These are phyloP conservation scores for Suillus subaureus DNA, from an alignment of 768 basidiomycete genomes.

Conservation along the genomic window DNA sequence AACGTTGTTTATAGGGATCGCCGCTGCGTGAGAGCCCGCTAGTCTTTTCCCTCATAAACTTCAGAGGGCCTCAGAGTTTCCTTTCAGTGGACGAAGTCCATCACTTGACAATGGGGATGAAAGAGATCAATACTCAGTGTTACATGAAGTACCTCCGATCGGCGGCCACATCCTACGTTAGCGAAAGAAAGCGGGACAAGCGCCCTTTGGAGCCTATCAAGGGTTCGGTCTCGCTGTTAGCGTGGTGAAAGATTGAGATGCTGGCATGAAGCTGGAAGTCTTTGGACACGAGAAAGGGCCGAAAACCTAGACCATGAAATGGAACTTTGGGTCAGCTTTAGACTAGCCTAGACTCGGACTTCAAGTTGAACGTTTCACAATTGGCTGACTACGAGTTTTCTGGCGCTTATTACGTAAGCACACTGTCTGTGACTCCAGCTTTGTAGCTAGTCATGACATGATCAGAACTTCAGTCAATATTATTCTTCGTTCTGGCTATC, in stretches of 20 bases:
- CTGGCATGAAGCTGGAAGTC: background rate
- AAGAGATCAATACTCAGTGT: constrained; percentile 1
- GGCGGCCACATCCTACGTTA: background rate
- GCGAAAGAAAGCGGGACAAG: background rate
- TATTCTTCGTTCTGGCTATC: constrained; percentile 11
- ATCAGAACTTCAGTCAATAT: constrained; percentile 22
- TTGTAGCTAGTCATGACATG: constrained; percentile 20
- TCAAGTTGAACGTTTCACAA: no score
- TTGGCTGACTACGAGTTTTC: background rate
- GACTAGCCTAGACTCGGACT: background rate
- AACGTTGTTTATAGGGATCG: constrained; percentile 8
- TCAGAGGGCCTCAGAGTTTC: background rate
- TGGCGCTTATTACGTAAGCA: constrained; percentile 10
- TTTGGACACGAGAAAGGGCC: background rate
- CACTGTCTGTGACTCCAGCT: background rate
- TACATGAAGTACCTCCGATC: background rate
- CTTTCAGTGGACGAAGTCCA: background rate
- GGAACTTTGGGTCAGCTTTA: background rate
- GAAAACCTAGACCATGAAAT: background rate
- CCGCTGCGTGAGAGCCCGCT: constrained; percentile 4
- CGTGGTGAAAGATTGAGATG: background rate
- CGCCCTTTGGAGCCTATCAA: background rate
- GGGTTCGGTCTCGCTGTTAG: constrained; percentile 1
- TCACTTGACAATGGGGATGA: background rate
- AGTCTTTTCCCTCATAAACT: background rate